Evolutionary conservation across 1,284 basidiomycete species (phyloP).

Genomic region (Takashimella koratensis): DNA sequence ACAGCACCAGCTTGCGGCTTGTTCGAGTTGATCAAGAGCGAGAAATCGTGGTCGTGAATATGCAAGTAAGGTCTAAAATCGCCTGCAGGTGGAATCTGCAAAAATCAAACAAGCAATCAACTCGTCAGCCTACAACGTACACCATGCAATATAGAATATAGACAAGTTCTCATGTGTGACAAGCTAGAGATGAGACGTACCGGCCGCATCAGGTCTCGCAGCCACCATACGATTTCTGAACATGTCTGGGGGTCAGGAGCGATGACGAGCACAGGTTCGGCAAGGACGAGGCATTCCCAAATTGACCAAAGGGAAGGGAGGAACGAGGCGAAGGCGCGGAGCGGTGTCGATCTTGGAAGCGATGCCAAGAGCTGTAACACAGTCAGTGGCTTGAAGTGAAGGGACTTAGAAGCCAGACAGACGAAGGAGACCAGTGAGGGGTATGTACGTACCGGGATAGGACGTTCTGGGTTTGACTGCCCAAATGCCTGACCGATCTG

Average conservation of each 20-base stretch:
- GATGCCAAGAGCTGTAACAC: constrained; percentile 70
- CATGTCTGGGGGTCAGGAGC: constrained; percentile 75
- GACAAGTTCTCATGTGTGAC: too few species aligned
- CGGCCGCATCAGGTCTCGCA: constrained; percentile 81
- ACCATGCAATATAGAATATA: too few species aligned
- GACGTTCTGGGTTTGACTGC: constrained; percentile 5
- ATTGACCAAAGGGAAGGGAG: constrained; percentile 82
- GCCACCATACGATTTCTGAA: constrained; percentile 78
- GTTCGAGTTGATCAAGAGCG: constrained; percentile 69
- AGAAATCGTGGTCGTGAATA: constrained; percentile 86
- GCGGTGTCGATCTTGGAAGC: constrained; percentile 63
- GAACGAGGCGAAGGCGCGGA: constrained; percentile 70
- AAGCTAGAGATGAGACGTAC: too few species aligned
- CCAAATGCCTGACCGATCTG: constrained; percentile 51
- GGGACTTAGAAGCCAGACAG: too few species aligned
- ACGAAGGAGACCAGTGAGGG: too few species aligned
- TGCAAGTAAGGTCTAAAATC: constrained; percentile 94
- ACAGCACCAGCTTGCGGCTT: constrained; percentile 80
- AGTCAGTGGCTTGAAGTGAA: background rate
- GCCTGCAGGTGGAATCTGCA: constrained; percentile 72
- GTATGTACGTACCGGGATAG: constrained; percentile 6
- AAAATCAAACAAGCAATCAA: background rate
- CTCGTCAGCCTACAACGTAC: too few species aligned
- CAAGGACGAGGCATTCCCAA: constrained; percentile 86
- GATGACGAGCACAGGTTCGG: constrained; percentile 83